Conservation (phyloP, 2,329 filamentous ascomycete genomes). For the Macrophomina pseudophaseolina region DNA sequence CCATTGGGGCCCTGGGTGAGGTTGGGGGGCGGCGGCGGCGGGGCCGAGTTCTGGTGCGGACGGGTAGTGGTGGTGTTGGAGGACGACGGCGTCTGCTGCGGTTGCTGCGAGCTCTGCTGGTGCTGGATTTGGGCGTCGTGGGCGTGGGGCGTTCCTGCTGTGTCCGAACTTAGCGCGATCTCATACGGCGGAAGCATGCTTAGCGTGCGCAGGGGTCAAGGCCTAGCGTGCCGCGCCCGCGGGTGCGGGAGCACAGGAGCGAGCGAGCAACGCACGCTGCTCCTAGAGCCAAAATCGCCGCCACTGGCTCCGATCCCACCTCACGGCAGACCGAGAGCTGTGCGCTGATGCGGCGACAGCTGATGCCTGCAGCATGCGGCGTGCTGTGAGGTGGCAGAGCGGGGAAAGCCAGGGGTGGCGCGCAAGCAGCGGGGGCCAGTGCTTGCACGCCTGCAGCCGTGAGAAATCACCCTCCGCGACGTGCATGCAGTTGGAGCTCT, state of each 20-base stretch:
- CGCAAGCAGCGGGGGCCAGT: constrained; percentile 10
- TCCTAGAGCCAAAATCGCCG: constrained; percentile 15
- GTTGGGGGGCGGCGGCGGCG: constrained; percentile 24
- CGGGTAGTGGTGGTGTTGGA: constrained; percentile 31
- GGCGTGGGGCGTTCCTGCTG: constrained; percentile 32
- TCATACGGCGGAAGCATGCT: constrained; percentile 21
- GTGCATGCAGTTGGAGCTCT: constrained; percentile 19
- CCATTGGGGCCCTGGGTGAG: constrained; percentile 18
- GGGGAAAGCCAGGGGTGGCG: constrained; percentile 18
- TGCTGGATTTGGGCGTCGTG: constrained; percentile 36
- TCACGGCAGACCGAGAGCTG: neutral
- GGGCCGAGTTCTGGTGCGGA: constrained; percentile 26
- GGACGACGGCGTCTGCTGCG: constrained; percentile 31
- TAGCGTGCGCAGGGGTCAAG: constrained; percentile 25
- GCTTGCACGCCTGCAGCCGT: constrained; percentile 18
- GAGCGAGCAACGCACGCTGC: constrained; percentile 21
- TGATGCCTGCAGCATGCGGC: constrained; percentile 6
- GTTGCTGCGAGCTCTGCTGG: constrained; percentile 37
- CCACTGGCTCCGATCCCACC: neutral
- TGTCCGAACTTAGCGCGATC: constrained; percentile 25
- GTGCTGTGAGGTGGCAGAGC: constrained; percentile 10
- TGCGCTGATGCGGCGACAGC: neutral
- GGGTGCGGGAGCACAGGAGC: constrained; percentile 27
- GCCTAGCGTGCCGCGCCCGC: constrained; percentile 35
- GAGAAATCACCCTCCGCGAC: constrained; percentile 17